phyloP scores from a whole-genome alignment of 257 asterid genomes.

The Solanum chmielewskii region DNA sequence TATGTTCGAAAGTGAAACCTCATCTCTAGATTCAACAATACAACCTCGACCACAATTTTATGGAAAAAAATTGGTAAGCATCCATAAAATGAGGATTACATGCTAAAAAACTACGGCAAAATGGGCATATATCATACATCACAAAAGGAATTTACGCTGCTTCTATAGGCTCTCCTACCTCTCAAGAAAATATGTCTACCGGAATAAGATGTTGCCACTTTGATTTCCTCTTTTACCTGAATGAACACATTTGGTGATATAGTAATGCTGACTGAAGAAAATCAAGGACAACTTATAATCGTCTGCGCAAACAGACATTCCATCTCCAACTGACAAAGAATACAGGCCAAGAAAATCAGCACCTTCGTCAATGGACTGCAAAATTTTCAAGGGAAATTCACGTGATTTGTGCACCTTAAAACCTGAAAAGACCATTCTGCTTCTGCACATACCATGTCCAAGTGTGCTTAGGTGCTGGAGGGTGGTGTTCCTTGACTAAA shows the following conservation, averaged over 20 bases:
- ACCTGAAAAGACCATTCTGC: neutral
- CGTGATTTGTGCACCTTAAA: neutral
- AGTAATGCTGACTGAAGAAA: neutral
- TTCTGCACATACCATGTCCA: slow-evolving; percentile 22
- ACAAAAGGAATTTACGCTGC: neutral
- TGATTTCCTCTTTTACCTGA: neutral
- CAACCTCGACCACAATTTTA: slow-evolving; percentile 35
- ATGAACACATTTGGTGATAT: neutral
- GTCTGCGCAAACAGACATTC: neutral
- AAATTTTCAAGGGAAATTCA: neutral
- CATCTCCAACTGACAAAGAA: neutral
- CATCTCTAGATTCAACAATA: slow-evolving; percentile 19
- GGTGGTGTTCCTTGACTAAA: slow-evolving; percentile 45
- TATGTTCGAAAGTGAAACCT: slow-evolving; percentile 4
- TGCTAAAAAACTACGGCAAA: slow-evolving; percentile 21
- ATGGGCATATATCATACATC: slow-evolving; percentile 27
- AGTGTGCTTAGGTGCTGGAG: slow-evolving; percentile 20
- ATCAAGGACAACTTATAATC: neutral
- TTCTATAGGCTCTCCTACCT: neutral
- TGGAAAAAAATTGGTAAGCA: slow-evolving; percentile 32
- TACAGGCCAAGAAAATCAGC: neutral
- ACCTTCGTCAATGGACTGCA: neutral
- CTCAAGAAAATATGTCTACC: neutral
- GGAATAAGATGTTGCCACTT: neutral
- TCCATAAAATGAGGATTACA: slow-evolving; percentile 44